A percentile compares a stretch with the other conserved stretches of the same genome.
phyloP scores from a whole-genome alignment of 2,329 filamentous ascomycete species.

The Aulographum hederae region DNA sequence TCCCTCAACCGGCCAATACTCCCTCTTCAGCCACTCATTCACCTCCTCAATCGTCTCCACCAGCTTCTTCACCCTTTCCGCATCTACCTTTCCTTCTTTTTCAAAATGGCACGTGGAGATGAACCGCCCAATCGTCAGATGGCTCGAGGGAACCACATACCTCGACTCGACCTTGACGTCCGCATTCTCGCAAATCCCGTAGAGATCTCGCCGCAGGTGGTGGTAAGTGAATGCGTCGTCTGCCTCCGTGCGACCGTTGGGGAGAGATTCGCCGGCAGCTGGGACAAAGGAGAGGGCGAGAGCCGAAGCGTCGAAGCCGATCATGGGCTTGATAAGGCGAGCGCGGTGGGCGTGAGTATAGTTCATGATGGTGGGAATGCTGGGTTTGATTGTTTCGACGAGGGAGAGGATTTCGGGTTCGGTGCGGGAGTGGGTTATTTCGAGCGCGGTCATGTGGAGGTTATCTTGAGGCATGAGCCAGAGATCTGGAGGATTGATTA shows the following conservation, averaged over 20 bases:
- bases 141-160: constrained; percentile 77
- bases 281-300: constrained; percentile 78
- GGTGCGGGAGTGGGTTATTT: constrained; percentile 66
- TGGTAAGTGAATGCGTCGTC: constrained; percentile 70
- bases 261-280: constrained; percentile 41
- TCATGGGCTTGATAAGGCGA: constrained; percentile 60
- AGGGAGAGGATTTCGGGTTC: constrained; percentile 47
- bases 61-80: constrained; percentile 42
- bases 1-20: constrained; percentile 45
- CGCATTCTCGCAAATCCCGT: constrained; percentile 37
- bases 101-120: constrained; percentile 44
- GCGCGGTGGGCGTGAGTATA: constrained; percentile 50
- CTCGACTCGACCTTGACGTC: constrained; percentile 58
- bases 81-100: constrained; percentile 24
- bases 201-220: constrained; percentile 69
- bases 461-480: constrained; percentile 71
- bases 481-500: constrained; percentile 36
- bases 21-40: constrained; percentile 53
- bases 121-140: constrained; percentile 75
- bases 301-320: constrained; percentile 73
- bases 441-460: constrained; percentile 73
- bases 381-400: constrained; percentile 35
- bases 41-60: constrained; percentile 54
- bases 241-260: constrained; percentile 16
- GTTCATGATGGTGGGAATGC: constrained; percentile 42